A percentile compares a stretch with the other conserved stretches of the same genome.
These are phyloP conservation scores for Blepharisma japonicum DNA, from an alignment of 73 alveolate species.

Conservation along the genomic window DNA sequence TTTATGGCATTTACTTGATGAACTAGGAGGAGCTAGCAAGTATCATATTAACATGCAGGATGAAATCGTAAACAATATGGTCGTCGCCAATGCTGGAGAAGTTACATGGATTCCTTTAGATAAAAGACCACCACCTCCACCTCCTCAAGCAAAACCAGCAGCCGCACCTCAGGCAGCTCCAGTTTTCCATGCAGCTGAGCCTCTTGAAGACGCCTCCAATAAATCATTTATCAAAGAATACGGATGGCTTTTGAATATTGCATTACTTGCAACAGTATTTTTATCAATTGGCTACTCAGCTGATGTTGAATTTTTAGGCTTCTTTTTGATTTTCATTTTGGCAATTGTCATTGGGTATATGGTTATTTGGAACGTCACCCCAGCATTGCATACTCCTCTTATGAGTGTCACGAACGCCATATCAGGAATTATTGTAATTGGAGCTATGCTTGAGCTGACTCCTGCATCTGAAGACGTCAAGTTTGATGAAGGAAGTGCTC, in stretches of 20 bases:
- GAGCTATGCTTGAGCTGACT: constrained; percentile 41
- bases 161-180: not conserved
- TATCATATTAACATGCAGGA: constrained; percentile 4
- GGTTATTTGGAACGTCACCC: constrained; percentile 35
- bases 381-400: constrained; percentile 62
- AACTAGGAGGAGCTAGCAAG: constrained; percentile 22
- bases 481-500: not conserved
- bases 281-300: not conserved
- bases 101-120: not conserved
- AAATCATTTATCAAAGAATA: too few relatives aligned
- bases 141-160: not conserved
- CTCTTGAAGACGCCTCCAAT: too few relatives aligned
- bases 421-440: constrained; percentile 67
- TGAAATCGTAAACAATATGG: constrained; percentile 13
- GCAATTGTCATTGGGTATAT: not conserved
- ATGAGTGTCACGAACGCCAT: constrained; percentile 76
- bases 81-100: constrained; percentile 23
- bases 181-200: too few relatives aligned
- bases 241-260: too few relatives aligned
- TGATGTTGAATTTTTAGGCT: not conserved
- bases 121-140: not conserved
- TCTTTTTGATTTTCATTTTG: not conserved
- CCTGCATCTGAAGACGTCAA: constrained; percentile 11
- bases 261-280: not conserved
- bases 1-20: constrained; percentile 5